phyloP scores from a whole-genome alignment of 2,329 filamentous ascomycete genomes.

The Pseudovirgaria hyperparasitica region DNA sequence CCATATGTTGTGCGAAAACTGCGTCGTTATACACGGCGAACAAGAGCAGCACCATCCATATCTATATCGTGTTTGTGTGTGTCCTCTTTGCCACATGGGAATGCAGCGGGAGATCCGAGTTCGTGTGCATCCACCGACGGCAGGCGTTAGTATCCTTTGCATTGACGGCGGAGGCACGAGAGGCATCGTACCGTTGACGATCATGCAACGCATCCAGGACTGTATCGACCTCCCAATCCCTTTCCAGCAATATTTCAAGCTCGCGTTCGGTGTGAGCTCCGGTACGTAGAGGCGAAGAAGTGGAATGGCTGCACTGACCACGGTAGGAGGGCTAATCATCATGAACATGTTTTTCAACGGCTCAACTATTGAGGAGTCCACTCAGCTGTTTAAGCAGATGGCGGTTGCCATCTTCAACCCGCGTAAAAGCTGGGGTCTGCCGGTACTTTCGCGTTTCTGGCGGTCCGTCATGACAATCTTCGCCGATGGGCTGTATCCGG shows the following conservation, averaged over 20 bases:
- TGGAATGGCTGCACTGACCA: constrained; percentile 3
- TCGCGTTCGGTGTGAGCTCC: constrained; percentile 7
- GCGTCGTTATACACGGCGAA: no score
- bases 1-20: no score
- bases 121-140: constrained; percentile 5
- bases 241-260: constrained; percentile 6
- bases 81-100: no score
- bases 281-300: constrained; percentile 4
- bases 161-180: constrained; percentile 6
- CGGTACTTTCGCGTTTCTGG: constrained; percentile 5
- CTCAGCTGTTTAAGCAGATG: constrained; percentile 5
- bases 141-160: constrained; percentile 7
- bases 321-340: constrained; percentile 7
- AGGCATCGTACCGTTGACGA: constrained; percentile 5
- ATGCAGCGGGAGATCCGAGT: no score
- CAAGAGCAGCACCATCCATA: no score
- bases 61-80: no score
- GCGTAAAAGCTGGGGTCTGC: constrained; percentile 5
- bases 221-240: constrained; percentile 5
- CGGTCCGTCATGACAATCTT: constrained; percentile 6
- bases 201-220: constrained; percentile 8
- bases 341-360: constrained; percentile 8
- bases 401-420: constrained; percentile 5
- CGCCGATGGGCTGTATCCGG: constrained; percentile 7
- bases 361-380: constrained; percentile 5